Conservation (phyloP, 2,329 filamentous ascomycete genomes). For the Mariannaea elegans region DNA sequence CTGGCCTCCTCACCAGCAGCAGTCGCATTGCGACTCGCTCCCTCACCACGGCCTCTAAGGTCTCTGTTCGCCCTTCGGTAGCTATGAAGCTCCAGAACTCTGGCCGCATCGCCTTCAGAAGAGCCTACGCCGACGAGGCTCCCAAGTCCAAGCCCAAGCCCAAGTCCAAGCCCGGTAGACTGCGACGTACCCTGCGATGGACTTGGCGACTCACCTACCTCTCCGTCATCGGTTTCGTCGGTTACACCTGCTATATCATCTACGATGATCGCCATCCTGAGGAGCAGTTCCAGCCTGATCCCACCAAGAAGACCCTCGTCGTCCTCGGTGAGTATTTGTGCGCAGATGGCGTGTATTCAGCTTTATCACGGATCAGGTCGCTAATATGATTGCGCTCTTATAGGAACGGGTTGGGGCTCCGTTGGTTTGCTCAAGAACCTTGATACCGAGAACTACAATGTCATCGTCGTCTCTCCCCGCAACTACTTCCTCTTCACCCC, state of each 20-base stretch:
- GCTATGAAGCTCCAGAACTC: conserved; percentile 47
- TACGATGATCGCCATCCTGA: conserved; percentile 83
- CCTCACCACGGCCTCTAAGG: conserved; percentile 45
- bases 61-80: conserved; percentile 43
- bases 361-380: conserved; percentile 20
- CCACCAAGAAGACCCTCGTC: conserved; percentile 95
- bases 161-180: conserved; percentile 64
- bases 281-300: conserved; percentile 82
- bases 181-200: conserved; percentile 77
- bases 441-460: conserved; percentile 99
- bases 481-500: conserved; percentile 99
- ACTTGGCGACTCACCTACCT: conserved; percentile 85
- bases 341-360: background rate
- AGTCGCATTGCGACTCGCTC: conserved; percentile 44
- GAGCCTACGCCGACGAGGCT: conserved; percentile 61
- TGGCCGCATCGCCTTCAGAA: conserved; percentile 52
- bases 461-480: conserved; percentile 94
- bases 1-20: conserved; percentile 42
- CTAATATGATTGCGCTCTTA: conserved; percentile 34
- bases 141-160: conserved; percentile 60
- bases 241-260: conserved; percentile 80
- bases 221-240: conserved; percentile 73
- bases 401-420: conserved; percentile 94
- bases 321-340: conserved; percentile 76
- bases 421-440: conserved; percentile 98